Percentiles rank a stretch among this genome's conserved stretches.
phyloP scores from a whole-genome alignment of 331 rosid genomes.

The Malus hybrid region DNA sequence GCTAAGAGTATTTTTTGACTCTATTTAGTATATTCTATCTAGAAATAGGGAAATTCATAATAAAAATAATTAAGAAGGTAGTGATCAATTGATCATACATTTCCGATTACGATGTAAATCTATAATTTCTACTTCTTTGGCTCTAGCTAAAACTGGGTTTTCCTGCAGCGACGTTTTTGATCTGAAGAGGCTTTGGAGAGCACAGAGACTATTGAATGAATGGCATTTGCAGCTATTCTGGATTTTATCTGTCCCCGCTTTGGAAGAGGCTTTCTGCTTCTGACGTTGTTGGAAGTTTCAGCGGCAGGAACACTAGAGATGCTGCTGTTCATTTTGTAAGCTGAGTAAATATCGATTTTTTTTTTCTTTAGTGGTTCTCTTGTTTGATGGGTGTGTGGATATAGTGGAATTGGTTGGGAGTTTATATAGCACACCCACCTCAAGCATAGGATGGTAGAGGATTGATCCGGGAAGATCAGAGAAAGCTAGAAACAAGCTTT shows the following conservation, averaged over 20 bases:
- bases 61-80: neutral
- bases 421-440: constrained; percentile 28
- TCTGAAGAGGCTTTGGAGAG: constrained; percentile 47
- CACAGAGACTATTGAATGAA: constrained; percentile 43
- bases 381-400: constrained; percentile 7
- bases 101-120: neutral
- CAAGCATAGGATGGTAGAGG: neutral
- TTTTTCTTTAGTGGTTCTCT: neutral
- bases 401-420: neutral
- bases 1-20: neutral
- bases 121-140: neutral
- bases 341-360: neutral
- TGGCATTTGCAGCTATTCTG: constrained; percentile 50
- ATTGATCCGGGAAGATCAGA: constrained; percentile 8
- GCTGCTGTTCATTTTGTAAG: constrained; percentile 36
- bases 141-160: neutral
- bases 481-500: constrained; percentile 14
- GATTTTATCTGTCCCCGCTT: constrained; percentile 69
- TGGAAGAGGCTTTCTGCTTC: constrained; percentile 46
- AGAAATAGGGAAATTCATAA: no score
- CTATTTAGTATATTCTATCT: no score
- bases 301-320: constrained; percentile 24
- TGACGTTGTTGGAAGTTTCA: constrained; percentile 19
- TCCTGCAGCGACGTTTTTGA: constrained; percentile 21
- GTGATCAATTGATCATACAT: neutral